These are phyloP conservation scores for Endoconidiophora laricicola DNA, from an alignment of 2,329 filamentous ascomycete genomes.

Conservation along the genomic window DNA sequence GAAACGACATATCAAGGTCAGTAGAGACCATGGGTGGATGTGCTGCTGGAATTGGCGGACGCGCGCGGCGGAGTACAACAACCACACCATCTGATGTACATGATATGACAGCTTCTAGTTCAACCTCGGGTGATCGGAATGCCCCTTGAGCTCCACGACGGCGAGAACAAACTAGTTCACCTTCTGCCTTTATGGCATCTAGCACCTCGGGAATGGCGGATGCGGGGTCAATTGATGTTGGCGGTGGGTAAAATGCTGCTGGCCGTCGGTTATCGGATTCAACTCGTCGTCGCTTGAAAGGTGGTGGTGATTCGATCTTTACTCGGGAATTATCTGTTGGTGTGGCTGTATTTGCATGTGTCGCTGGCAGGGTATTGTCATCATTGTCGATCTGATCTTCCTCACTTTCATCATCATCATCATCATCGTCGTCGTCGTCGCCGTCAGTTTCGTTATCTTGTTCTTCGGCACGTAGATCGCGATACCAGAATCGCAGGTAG, in stretches of 20 bases:
- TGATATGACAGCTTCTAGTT: conserved; percentile 79
- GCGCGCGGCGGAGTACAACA: conserved; percentile 59
- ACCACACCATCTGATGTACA: conserved; percentile 80
- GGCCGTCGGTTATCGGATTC: conserved; percentile 1
- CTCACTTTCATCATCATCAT: conserved; percentile 17
- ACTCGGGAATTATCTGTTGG: background rate
- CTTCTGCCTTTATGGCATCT: conserved; percentile 19
- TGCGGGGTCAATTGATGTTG: conserved; percentile 8
- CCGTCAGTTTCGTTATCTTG: conserved; percentile 30
- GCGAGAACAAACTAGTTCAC: conserved; percentile 21
- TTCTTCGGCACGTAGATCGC: conserved; percentile 42
- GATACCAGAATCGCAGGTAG: conserved; percentile 72
- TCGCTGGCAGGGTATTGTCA: background rate
- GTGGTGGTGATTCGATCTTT: conserved; percentile 6
- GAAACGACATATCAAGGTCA: background rate
- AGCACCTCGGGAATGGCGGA: conserved; percentile 8
- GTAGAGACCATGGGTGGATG: conserved; percentile 26
- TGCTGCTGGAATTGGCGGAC: conserved; percentile 47
- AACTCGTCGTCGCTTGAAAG: conserved; percentile 5
- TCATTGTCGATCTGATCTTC: background rate
- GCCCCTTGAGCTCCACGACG: conserved; percentile 15
- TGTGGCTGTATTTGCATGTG: background rate
- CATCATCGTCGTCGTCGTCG: conserved; percentile 21
- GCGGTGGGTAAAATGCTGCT: conserved; percentile 8
- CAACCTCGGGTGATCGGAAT: conserved; percentile 25